Evolutionary conservation across 257 asterid genomes (phyloP), one percentile per base, ranked within the genome.

Genomic region (Solanum gandarillasii): DNA sequence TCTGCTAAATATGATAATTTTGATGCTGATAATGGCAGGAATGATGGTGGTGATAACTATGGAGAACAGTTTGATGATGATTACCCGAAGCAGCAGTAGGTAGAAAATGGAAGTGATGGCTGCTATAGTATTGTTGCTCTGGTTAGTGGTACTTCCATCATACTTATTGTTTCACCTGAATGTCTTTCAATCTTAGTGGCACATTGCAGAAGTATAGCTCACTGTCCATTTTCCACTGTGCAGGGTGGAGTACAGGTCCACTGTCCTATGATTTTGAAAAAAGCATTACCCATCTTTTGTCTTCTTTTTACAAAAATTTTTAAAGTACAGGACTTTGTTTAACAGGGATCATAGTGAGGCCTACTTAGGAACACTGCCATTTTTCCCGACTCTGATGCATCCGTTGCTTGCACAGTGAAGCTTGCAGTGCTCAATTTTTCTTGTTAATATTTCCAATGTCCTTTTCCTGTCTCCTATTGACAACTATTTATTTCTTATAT

Each of bases 191-290:
- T 43, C 67, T 25, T 48, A 79, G 67, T 34, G n/a, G 58, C 31
- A 73, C 88, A 70, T 92, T 89, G 90, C 90, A 87, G 90, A 87
- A 91, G 91, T 90, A 94, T 88, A 82, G 96, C 98, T 94, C 93
- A 93, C 94, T 90, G 93, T 94, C 91, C 90, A 91, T 93, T 94
- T 94, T 92, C 91, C 95, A 89, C 93, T 91, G 92, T 93, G 94
- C 94, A 93, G 96, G 85, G 95, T 91, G 88, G 91, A 90, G 92
- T 83, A 91, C 88, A 87, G 94, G 92, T 92, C 91, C 94, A 91
- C 91, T 92, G 92, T 92, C 91, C 88, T 88, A 86, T 88, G 91
- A 85, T 91, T 84, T 87, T 85, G 87, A 84, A 88, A 46, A 90
- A 88, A 68, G 92, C 89, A 85, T 89, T 90, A 83, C 82, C 86